Evolutionary conservation across 2,329 filamentous ascomycete species (phyloP), one percentile per base, ranked within the genome.

Genomic region (Lasiodiplodia sp.): DNA sequence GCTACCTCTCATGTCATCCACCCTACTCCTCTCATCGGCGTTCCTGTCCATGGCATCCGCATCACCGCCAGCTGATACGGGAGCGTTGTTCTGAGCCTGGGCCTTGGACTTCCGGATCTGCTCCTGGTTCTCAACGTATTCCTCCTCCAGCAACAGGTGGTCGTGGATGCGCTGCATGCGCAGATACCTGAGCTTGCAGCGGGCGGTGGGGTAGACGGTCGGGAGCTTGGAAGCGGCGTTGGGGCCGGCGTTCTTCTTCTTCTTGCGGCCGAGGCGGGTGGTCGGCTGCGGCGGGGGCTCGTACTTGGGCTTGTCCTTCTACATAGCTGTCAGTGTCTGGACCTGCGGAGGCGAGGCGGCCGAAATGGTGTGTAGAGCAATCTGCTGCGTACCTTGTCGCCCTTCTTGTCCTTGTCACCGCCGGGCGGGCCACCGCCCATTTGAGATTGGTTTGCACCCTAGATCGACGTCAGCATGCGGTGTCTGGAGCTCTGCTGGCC

Each of bases 271-370:
- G 80, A 99, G 91, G 80, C 96, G 93, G 73, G 96, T 98, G 71
- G 96, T 99, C 72, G 96, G 96, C 78, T 95, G 91, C 82, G 96
- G 96, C 74, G 96, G 96, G 72, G 96, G 96, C 83, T 99, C 96
- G 87, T 99, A 99, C 92, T 97, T 98, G 79, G 96, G 96, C 91
- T 99, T 99, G 72, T 99, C 95, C 88, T 99, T 98, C 95, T 97
- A 77, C 51, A 58, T 37, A 18, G 40, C 47, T 38, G 64, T 66
- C 52, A 66, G 64, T 23, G 37, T 16, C 66, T 64, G 25, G 52
- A 28, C 25, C 7, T n/a, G 18, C 47, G 31, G 25, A 28, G 57
- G n/a, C 57, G 38, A 21, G 4, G 40, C 23, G 28, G 18, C 34
- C 34, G n/a, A 38, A 4, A 37, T 14, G 38, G 23, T 8, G 40